Base-by-base conservation (phyloP, 352 stramenopile species). In the Phytopythium ostracodes region DNA sequence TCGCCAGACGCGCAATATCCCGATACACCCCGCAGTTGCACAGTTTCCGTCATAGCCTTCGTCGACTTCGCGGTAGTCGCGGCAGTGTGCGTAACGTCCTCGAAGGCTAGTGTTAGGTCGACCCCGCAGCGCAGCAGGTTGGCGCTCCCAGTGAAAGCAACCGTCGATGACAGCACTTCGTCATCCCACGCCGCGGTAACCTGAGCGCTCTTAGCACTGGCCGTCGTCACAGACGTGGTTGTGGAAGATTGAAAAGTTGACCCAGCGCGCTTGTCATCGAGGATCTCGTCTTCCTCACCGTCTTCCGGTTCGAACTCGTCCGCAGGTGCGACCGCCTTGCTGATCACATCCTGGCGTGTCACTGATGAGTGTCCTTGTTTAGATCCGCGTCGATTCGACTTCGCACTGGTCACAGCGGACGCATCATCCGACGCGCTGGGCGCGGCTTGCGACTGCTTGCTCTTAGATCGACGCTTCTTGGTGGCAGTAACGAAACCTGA, bases 1-100 rank as follows among this genome's bases (percentile, higher is more conserved):
- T 20, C 49, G 8, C 67, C 64, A 33, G 67, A 47, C n/a, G 66
- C 52, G 17, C 56, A 62, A 59, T 68, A 74, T 20, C 67, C 64
- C 0, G 60, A 65, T 44, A 60, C 63, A 29, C 53, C 36, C 6
- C 33, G 52, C 2, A 58, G 52, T 57, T 50, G 63, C 42, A 71
- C 57, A n/a, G 57, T 56, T 42, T 63, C 31, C 25, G 9, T 52
- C 22, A 25, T 24, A 22, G 56, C 31, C 24, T 60, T 61, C 7
- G 31, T 33, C 27, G 25, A 33, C 18, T 57, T 50, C 25, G 22
- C 12, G 24, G 33, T 38, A 11, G 42, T 25, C 40, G 38, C 56
- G 35, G 14, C n/a, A 60, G 35, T 47, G 29, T 49, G 71, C 43
- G 46, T 59, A 18, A 75, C 60, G 15, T 65, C 59, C 17, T 72